Evolutionary conservation across 75 land plant genomes (phyloP), one percentile per base, ranked within the genome.

Genomic region (Cunninghamia lanceolata): DNA sequence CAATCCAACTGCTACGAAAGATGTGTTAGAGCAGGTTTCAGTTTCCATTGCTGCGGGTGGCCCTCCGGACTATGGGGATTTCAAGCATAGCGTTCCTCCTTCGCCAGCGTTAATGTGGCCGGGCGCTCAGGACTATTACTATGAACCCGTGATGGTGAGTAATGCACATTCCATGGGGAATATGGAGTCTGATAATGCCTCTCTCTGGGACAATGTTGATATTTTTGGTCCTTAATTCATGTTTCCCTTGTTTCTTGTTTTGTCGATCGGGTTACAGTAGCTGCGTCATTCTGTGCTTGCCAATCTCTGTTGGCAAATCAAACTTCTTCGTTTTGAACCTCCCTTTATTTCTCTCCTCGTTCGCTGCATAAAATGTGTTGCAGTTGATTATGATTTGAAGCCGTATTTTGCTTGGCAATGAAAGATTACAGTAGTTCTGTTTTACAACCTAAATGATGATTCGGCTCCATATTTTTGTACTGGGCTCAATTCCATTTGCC

Each of bases 41-140:
- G 81, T 40, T n/a, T 77, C 80, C 45, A 43, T 80, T 28, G 32
- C 50, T 42, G 7, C 82, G 3, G 45, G 30, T 13, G 82, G 73
- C 11, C 32, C 11, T 63, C 30, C 68, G 30, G 68, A 63, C 16
- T 30, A 32, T 15, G 16, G 36, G 2, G 75, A 73, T 73, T 14
- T 73, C 15, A 73, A 73, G 36, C 34, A 80, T 11, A 43, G 42
- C 47, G 82, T 43, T 10, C 82, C 82, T 43, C 17, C 47, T 9
- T 80, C 82, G 82, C 82, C 82, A 3, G 50, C 47, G 1, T 45
- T 80, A 14, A 80, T 80, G 82, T 80, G 82, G 82, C n/a, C 25
- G 30, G 13, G 14, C 82, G 42, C 82, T 43, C 32, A 13, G 10
- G 82, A 80, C 2, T 13, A n/a, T n/a, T 42, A n/a, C 32, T 73